Evolutionary conservation across 352 stramenopile genomes (phyloP).

Genomic region (Phytopythium litorale): DNA sequence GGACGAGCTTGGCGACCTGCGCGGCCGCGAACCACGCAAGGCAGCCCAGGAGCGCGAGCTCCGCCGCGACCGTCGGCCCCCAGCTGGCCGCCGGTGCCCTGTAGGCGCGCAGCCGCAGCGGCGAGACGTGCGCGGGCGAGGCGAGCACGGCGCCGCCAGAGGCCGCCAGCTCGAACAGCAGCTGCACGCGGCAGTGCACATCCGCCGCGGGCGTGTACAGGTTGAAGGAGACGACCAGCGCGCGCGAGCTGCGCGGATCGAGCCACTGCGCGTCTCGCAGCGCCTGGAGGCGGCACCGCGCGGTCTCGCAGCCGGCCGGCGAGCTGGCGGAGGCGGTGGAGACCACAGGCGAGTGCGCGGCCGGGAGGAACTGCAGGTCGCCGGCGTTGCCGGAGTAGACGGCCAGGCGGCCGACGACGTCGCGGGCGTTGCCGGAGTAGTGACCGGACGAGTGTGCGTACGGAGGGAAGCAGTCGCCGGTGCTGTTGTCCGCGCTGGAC

Average conservation of each 20-base stretch:
- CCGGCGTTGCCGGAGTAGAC: conserved; percentile 26
- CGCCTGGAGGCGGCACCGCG: conserved; percentile 31
- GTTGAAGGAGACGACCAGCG: conserved; percentile 61
- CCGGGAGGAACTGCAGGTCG: conserved; percentile 17
- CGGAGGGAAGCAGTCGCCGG: conserved; percentile 29
- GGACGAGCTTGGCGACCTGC: conserved; percentile 44
- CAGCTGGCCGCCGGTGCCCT: conserved; percentile 34
- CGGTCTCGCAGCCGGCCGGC: conserved; percentile 16
- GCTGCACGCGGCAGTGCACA: conserved; percentile 37
- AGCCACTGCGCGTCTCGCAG: conserved; percentile 45
- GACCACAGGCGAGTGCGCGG: not conserved
- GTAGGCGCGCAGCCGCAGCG: conserved; percentile 53
- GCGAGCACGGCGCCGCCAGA: conserved; percentile 29
- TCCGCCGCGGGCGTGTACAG: conserved; percentile 55
- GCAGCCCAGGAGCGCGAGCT: conserved; percentile 38
- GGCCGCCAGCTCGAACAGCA: conserved; percentile 55
- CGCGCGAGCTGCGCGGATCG: conserved; percentile 30
- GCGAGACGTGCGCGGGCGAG: conserved; percentile 21
- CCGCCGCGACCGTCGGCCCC: conserved; percentile 37
- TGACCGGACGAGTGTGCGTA: conserved; percentile 21
- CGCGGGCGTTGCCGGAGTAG: conserved; percentile 2
- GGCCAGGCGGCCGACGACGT: conserved; percentile 33
- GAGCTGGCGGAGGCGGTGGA: conserved; percentile 17
- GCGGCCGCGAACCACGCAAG: conserved; percentile 41
- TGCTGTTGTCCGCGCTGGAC: conserved; percentile 3